A percentile compares a stretch with the other conserved stretches of the same genome.
These are phyloP conservation scores for Exutisphaerella laricina DNA, from an alignment of 2,329 filamentous ascomycete species.

Conservation along the genomic window DNA sequence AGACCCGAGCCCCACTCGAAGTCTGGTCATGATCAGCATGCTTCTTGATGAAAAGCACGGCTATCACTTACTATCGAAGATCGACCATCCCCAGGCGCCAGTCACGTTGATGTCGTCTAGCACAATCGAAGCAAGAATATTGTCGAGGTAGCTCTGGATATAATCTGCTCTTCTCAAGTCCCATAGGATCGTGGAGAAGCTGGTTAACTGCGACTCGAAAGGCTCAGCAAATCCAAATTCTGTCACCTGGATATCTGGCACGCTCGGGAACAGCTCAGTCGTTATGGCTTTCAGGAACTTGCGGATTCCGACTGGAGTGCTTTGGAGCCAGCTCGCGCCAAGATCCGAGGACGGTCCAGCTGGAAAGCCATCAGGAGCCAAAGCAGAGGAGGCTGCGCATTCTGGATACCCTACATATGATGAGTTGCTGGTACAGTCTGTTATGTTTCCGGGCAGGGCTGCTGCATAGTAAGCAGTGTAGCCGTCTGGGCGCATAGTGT, in stretches of 20 bases:
- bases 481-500: too few relatives aligned
- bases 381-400: neutral
- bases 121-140: conserved; percentile 33
- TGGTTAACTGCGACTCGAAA: conserved; percentile 13
- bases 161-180: conserved; percentile 30
- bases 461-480: too few relatives aligned
- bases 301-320: conserved; percentile 33
- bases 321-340: conserved; percentile 33
- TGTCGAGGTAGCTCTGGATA: conserved; percentile 32
- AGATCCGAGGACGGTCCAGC: conserved; percentile 38
- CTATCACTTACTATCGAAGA: conserved; percentile 32
- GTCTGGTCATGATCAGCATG: too few relatives aligned
- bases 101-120: conserved; percentile 34
- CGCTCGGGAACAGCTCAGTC: conserved; percentile 38
- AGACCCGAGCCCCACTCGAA: too few relatives aligned
- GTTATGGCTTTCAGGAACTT: conserved; percentile 34
- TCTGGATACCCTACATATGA: neutral
- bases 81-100: conserved; percentile 34
- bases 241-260: conserved; percentile 35
- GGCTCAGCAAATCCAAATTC: conserved; percentile 38
- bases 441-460: too few relatives aligned
- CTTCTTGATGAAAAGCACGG: too few relatives aligned
- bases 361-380: conserved; percentile 40
- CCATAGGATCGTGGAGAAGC: conserved; percentile 30
- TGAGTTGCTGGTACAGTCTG: neutral